Evolutionary conservation across 169 alveolate genomes (phyloP), one percentile per base, ranked within the genome.

Genomic region (Theileria sp.): DNA sequence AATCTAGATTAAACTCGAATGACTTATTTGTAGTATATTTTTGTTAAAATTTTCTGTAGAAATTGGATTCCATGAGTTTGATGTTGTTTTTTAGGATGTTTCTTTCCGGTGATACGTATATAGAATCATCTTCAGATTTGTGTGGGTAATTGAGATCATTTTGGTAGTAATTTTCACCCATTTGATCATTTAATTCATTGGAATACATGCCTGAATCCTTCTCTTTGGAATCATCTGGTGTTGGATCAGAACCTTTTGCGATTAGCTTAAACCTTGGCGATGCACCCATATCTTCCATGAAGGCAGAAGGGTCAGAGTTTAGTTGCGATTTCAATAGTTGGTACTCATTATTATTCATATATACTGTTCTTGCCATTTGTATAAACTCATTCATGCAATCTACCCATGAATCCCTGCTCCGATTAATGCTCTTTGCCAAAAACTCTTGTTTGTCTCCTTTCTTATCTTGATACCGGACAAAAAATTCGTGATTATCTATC

Each of bases 301-400:
- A 73, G 67, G 21, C 87, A 38, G 30, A 23, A 61, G 34, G 67
- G 38, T 25, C 68, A 3, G n/a, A 25, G 44, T 54, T 83, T 72
- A 19, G 81, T 50, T 23, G 36, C 17, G 15, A 68, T 49, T 70
- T 85, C 66, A 85, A 19, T 38, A 5, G 13, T 56, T 58, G 54
- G n/a, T 34, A 75, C 38, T 36, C 23, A n/a, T 87, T 85, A 17
- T 0, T 85, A 26, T 34, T 50, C 54, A 51, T 19, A 38, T 58
- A 75, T 13, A 88, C 77, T 81, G 84, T 91, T 23, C 93, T 82
- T 54, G 81, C 19, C 68, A 89, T 38, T 56, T 77, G 76, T 17
- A 92, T 88, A 68, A 92, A 92, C 68, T 92, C 96, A 32, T 85
- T 88, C 13, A 92, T 77, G 28, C 93, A 95, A 28, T 92, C 95